Evolutionary conservation across 805 yeast genomes (phyloP), one percentile per base, ranked within the genome.

Genomic region (Teunomyces stri): DNA sequence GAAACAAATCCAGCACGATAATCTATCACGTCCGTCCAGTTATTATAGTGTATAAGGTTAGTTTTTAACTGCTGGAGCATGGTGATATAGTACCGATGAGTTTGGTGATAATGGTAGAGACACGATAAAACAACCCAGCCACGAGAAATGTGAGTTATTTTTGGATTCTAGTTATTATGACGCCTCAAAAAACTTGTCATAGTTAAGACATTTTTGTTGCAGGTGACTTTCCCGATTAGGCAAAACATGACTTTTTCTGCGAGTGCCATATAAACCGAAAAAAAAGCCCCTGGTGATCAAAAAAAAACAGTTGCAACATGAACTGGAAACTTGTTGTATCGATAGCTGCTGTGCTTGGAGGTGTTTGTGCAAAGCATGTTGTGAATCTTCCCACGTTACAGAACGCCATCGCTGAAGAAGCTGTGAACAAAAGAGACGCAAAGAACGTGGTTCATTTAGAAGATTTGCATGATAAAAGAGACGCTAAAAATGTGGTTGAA

Each of bases 31-130:
- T 61, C 51, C 0, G 69, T 60, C 84, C 84, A 79, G 12, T 66
- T 58, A 47, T 68, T 66, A 47, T 75, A 72, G 49, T 76, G 72
- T 12, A 66, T 65, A n/a, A 79, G 63, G 53, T 78, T 75, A 22
- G 64, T 52, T 31, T 59, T 53, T 12, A 78, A 79, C 43, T 68
- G 70, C 15, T 65, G 42, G 36, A 35, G 47, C 21, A 40, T 37
- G 43, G 35, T 10, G 3, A 35, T 3, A 16, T n/a, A n/a, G n/a
- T n/a, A n/a, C n/a, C 18, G 40, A 11, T 37, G 40, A 15, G 16
- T 12, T 6, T 21, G 40, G 28, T n/a, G 40, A 37, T 37, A 22
- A 11, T 37, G 40, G 20, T 37, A 15, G 37, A 16, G 12, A 12
- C 37, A 22, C 29, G 40, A 10, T 2, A 6, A 29, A 3, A 3